Percentiles rank a stretch among this genome's conserved stretches.
Evolutionary conservation across 2,329 filamentous ascomycete genomes (phyloP).

Genomic region (Aplosporella prunicola): DNA sequence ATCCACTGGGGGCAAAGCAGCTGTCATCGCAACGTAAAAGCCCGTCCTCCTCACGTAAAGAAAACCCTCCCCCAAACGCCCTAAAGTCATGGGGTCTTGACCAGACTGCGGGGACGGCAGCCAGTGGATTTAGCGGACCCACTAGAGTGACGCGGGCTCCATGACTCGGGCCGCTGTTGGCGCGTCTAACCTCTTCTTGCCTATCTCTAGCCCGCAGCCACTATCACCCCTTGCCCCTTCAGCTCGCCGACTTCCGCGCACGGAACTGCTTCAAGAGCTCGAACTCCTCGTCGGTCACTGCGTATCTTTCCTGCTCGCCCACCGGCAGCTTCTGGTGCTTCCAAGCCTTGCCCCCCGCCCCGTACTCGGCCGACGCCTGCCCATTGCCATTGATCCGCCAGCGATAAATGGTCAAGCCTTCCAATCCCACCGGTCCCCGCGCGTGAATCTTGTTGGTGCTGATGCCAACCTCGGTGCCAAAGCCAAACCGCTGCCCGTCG

Average conservation of each 20-base stretch:
- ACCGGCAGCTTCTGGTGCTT: constrained; percentile 45
- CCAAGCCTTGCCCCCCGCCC: constrained; percentile 44
- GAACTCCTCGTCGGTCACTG: constrained; percentile 18
- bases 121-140: background rate
- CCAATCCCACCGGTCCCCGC: constrained; percentile 82
- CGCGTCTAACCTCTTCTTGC: constrained; percentile 4
- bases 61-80: constrained; percentile 2
- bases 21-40: constrained; percentile 8
- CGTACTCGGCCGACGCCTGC: constrained; percentile 71
- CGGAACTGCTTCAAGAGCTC: constrained; percentile 22
- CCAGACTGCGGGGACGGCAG: constrained; percentile 6
- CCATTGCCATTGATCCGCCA: constrained; percentile 80
- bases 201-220: background rate
- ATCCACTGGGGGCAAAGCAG: constrained; percentile 6
- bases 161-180: constrained; percentile 1
- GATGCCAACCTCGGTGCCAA: constrained; percentile 96
- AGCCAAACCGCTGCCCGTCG: constrained; percentile 94
- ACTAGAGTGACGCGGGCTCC: constrained; percentile 3
- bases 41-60: constrained; percentile 9
- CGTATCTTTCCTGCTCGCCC: constrained; percentile 20
- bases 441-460: constrained; percentile 98
- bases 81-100: constrained; percentile 8
- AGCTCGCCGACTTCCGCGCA: constrained; percentile 13
- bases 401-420: constrained; percentile 95
- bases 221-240: background rate